phyloP scores from a whole-genome alignment of 768 basidiomycete genomes.

The Phylloporus arenicola region DNA sequence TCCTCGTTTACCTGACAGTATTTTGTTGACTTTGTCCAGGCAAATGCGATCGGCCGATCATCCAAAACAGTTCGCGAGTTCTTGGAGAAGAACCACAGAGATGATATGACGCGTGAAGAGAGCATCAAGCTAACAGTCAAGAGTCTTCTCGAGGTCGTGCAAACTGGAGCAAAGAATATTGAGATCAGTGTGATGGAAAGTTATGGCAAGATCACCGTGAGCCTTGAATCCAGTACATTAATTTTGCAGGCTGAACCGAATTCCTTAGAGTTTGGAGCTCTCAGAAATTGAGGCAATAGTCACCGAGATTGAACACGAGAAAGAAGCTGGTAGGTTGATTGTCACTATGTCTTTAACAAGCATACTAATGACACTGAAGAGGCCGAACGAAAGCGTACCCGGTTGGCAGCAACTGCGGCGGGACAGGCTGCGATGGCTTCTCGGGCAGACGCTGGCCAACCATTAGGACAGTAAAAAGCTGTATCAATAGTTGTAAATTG shows the following conservation, averaged over 20 bases:
- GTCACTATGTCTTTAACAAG: background rate
- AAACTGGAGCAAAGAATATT: constrained; percentile 99
- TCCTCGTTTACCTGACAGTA: background rate
- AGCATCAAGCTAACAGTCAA: constrained; percentile 94
- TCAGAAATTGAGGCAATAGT: constrained; percentile 90
- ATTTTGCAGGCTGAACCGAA: background rate
- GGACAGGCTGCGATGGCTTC: constrained; percentile 84
- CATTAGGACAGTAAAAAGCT: constrained; percentile 31
- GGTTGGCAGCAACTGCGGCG: constrained; percentile 88
- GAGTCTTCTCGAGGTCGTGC: constrained; percentile 93
- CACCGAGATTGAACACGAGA: constrained; percentile 90
- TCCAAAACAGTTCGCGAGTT: constrained; percentile 99
- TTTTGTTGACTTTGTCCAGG: constrained; percentile 42
- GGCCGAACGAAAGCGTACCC: constrained; percentile 88
- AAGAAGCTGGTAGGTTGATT: constrained; percentile 72
- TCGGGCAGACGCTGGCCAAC: constrained; percentile 38
- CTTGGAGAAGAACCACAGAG: constrained; percentile 95
- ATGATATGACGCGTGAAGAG: constrained; percentile 82
- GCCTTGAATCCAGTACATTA: constrained; percentile 13
- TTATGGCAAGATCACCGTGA: constrained; percentile 87
- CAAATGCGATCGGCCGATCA: constrained; percentile 95
- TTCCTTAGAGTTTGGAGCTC: constrained; percentile 70
- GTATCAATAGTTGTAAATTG: background rate
- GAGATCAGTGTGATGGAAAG: constrained; percentile 98
- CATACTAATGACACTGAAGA: constrained; percentile 43